phyloP scores from a whole-genome alignment of 2,329 filamentous ascomycete genomes.

The Paracorniculantispora psalliotae region DNA sequence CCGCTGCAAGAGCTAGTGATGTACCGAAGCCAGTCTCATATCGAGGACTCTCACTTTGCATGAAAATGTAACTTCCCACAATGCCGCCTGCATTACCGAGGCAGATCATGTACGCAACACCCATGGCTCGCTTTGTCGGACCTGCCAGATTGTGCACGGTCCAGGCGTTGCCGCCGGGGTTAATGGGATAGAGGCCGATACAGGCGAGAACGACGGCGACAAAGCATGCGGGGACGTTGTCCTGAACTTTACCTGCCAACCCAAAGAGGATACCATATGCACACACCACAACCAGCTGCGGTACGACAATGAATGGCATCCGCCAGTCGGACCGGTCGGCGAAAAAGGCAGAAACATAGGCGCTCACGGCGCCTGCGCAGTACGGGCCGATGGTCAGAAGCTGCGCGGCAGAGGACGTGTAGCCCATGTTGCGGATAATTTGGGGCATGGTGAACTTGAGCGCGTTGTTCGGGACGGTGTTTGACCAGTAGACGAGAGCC shows the following conservation, averaged over 20 bases:
- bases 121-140: slow-evolving; percentile 30
- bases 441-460: slow-evolving; percentile 21
- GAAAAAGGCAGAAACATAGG: slow-evolving; percentile 56
- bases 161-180: slow-evolving; percentile 61
- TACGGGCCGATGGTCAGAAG: slow-evolving; percentile 53
- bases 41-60: slow-evolving; percentile 28
- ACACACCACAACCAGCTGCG: slow-evolving; percentile 54
- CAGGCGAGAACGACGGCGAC: no score
- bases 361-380: slow-evolving; percentile 57
- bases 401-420: slow-evolving; percentile 21
- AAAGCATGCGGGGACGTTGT: background rate
- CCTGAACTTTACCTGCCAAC: slow-evolving; percentile 28
- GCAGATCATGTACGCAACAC: slow-evolving; percentile 33
- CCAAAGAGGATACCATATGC: slow-evolving; percentile 58
- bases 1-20: slow-evolving; percentile 26
- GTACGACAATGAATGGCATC: slow-evolving; percentile 60
- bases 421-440: slow-evolving; percentile 7
- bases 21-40: slow-evolving; percentile 32
- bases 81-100: slow-evolving; percentile 38
- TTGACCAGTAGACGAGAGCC: slow-evolving; percentile 8
- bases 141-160: slow-evolving; percentile 64
- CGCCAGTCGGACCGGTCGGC: slow-evolving; percentile 61
- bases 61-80: slow-evolving; percentile 35
- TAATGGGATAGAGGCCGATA: slow-evolving; percentile 67
- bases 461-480: slow-evolving; percentile 16